These are phyloP conservation scores for Solanum chilense DNA, from an alignment of 257 asterid species.

Conservation along the genomic window DNA sequence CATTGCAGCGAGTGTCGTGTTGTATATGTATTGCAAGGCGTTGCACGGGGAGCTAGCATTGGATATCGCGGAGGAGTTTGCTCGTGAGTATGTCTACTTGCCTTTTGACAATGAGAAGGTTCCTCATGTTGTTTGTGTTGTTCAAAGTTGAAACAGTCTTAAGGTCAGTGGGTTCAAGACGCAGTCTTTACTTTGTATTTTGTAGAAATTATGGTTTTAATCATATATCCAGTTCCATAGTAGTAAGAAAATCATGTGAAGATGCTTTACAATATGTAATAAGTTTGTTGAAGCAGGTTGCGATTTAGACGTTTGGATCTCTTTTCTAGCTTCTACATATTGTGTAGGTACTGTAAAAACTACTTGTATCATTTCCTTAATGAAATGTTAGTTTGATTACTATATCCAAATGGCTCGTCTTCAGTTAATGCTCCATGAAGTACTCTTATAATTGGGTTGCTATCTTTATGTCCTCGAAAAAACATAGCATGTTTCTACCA, in stretches of 20 bases:
- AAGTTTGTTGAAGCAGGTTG: neutral
- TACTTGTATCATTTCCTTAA: neutral
- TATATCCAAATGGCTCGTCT: neutral
- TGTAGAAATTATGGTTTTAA: neutral
- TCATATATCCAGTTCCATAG: neutral
- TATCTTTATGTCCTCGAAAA: neutral
- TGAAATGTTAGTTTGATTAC: neutral
- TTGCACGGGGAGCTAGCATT: slow-evolving; percentile 66
- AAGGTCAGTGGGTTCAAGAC: neutral
- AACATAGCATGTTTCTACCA: neutral
- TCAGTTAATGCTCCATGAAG: neutral
- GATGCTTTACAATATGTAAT: neutral
- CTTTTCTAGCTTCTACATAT: neutral
- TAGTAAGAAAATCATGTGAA: neutral
- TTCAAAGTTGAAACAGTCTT: neutral
- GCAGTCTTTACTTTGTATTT: neutral
- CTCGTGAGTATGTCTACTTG: slow-evolving; percentile 61
- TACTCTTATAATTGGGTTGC: neutral
- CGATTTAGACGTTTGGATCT: neutral
- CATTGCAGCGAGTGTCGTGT: slow-evolving; percentile 22
- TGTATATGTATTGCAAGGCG: slow-evolving; percentile 60
- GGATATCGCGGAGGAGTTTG: slow-evolving; percentile 82
- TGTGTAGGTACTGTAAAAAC: neutral
- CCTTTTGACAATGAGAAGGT: slow-evolving; percentile 78
- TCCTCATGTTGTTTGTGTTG: slow-evolving; percentile 74